Evolutionary conservation across 371 early-diverging fungal genomes (phyloP).

Genomic region (Rhizoclosmatium hyalinum): DNA sequence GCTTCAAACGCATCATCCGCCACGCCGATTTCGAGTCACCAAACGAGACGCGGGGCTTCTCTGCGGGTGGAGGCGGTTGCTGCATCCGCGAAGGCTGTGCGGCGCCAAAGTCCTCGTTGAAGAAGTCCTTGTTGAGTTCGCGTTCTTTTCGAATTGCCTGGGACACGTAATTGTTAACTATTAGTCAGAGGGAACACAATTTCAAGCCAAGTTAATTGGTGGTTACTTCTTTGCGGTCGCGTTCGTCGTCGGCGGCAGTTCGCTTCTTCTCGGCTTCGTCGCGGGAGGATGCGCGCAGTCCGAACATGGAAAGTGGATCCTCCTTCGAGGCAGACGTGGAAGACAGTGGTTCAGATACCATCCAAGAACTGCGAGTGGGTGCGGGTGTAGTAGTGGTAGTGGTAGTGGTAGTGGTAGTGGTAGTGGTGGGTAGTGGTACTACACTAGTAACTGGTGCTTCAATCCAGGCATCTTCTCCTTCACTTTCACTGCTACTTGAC

Average conservation of each 20-base stretch:
- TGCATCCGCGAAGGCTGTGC: neutral
- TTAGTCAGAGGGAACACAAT: too few species aligned
- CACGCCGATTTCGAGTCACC: conserved; percentile 82
- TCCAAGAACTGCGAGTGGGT: conserved; percentile 14
- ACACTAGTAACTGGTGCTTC: conserved; percentile 25
- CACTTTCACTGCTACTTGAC: conserved; percentile 6
- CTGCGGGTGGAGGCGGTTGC: neutral
- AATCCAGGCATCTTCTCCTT: conserved; percentile 43
- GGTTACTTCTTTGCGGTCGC: conserved; percentile 35
- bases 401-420: neutral
- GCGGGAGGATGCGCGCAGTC: conserved; percentile 13
- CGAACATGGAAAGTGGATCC: conserved; percentile 7
- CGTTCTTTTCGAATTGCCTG: conserved; percentile 37
- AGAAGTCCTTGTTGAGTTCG: conserved; percentile 49
- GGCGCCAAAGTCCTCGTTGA: conserved; percentile 14
- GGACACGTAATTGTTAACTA: too few species aligned
- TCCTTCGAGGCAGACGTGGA: neutral
- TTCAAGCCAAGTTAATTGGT: neutral
- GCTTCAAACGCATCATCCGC: conserved; percentile 83
- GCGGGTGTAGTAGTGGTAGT: conserved; percentile 17
- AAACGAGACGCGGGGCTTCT: conserved; percentile 35
- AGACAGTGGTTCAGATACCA: neutral
- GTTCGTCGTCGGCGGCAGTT: conserved; percentile 19
- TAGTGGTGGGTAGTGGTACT: neutral
- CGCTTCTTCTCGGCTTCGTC: conserved; percentile 17